A percentile compares a stretch with the other conserved stretches of the same genome.
phyloP scores from a whole-genome alignment of 352 stramenopile genomes.

The Peronospora destructor region DNA sequence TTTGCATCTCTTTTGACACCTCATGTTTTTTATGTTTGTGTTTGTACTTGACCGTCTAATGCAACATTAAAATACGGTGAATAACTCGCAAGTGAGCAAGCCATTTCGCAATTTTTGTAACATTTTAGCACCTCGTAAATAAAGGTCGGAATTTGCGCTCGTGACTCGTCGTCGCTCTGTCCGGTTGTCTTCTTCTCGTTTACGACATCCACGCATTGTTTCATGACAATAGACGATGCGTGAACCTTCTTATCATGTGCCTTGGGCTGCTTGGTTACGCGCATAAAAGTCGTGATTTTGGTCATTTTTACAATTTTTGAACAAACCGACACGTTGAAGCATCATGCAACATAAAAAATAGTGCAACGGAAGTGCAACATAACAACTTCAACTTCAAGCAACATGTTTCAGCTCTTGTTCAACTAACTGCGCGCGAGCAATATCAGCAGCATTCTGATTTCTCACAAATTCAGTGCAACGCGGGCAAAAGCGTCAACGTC shows the following conservation, averaged over 20 bases:
- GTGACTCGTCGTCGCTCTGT: slow-evolving; percentile 24
- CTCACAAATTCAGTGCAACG: too few species aligned
- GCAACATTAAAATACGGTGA: background rate
- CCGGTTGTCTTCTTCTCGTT: slow-evolving; percentile 6
- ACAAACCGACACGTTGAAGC: slow-evolving; percentile 7
- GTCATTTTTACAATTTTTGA: background rate
- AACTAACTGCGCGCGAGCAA: too few species aligned
- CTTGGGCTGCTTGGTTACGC: slow-evolving; percentile 53
- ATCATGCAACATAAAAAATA: background rate
- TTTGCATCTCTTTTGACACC: slow-evolving; percentile 30
- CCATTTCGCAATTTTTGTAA: background rate
- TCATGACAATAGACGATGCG: slow-evolving; percentile 8
- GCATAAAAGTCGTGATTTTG: slow-evolving; percentile 68
- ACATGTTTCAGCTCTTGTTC: too few species aligned
- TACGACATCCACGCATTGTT: slow-evolving; percentile 3
- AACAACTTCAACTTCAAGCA: background rate
- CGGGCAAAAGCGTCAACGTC: too few species aligned
- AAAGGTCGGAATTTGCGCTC: slow-evolving; percentile 41
- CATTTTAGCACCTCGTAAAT: slow-evolving; percentile 39
- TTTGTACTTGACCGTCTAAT: slow-evolving; percentile 48
- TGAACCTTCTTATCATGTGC: slow-evolving; percentile 26
- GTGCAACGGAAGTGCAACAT: background rate
- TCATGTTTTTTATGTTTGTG: slow-evolving; percentile 31
- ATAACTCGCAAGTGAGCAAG: background rate
- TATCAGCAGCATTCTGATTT: too few species aligned